These are phyloP conservation scores for Pseudomicrostroma phylloplanum DNA, from an alignment of 1,284 basidiomycete species.

Conservation along the genomic window DNA sequence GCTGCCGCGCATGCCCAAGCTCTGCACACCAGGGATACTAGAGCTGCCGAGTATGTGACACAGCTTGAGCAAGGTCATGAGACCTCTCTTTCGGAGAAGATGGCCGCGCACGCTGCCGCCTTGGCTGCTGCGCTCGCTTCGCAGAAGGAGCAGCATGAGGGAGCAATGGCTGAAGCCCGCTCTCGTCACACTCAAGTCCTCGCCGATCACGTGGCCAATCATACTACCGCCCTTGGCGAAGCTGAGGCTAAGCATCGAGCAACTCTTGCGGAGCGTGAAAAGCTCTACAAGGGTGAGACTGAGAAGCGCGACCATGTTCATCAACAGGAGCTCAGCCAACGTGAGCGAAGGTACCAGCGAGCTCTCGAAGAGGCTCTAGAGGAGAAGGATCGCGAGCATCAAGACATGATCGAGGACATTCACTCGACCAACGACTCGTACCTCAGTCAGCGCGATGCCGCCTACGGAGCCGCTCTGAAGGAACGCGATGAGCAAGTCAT, in stretches of 20 bases:
- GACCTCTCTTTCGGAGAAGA: not conserved
- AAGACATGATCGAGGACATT: constrained; percentile 25
- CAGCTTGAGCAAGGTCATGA: constrained; percentile 12
- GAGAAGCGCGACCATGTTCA: constrained; percentile 2
- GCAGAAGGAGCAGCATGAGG: constrained; percentile 29
- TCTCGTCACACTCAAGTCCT: constrained; percentile 35
- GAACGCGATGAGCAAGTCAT: constrained; percentile 13
- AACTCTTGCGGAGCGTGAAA: constrained; percentile 2
- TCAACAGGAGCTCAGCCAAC: not conserved
- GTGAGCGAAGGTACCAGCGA: constrained; percentile 10
- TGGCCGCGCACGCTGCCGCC: constrained; percentile 18
- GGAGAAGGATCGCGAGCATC: constrained; percentile 26
- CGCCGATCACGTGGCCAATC: constrained; percentile 29
- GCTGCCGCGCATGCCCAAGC: constrained; percentile 11
- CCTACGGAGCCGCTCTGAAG: constrained; percentile 6
- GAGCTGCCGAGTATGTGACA: constrained; percentile 10
- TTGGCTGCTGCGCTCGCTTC: constrained; percentile 23
- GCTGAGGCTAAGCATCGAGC: constrained; percentile 22
- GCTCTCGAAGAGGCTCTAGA: constrained; percentile 7
- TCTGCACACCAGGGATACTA: not conserved
- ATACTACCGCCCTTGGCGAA: constrained; percentile 23
- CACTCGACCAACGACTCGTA: constrained; percentile 21
- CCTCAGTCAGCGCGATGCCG: not conserved
- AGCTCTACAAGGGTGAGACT: constrained; percentile 1
- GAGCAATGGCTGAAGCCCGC: constrained; percentile 31